These are phyloP conservation scores for Sclerospora graminicola DNA, from an alignment of 352 stramenopile genomes.

Conservation along the genomic window DNA sequence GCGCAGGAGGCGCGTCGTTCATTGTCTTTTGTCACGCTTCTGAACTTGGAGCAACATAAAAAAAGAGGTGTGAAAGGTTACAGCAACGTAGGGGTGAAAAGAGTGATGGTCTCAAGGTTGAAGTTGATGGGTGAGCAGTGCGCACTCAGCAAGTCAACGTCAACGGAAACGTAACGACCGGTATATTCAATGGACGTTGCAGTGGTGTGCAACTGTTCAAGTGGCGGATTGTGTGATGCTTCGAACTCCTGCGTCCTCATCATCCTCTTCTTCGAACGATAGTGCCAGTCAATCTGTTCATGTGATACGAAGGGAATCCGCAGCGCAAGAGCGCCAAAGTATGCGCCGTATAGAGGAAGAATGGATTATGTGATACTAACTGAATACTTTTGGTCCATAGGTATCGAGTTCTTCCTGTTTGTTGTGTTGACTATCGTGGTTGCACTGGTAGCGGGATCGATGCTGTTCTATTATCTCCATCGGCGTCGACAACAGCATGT, in stretches of 20 bases:
- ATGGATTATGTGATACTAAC: neutral
- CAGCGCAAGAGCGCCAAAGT: constrained; percentile 14
- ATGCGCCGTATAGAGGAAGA: neutral
- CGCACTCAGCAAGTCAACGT: neutral
- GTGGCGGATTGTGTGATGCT: neutral
- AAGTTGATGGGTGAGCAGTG: constrained; percentile 9
- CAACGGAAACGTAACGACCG: too few relatives aligned
- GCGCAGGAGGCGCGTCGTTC: constrained; percentile 3
- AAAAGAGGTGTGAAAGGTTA: neutral
- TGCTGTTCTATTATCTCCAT: constrained; percentile 59
- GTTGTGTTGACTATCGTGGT: constrained; percentile 63
- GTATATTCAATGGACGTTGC: neutral
- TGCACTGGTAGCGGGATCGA: constrained; percentile 21
- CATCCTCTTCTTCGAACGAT: neutral
- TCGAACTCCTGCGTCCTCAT: neutral
- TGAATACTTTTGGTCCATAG: constrained; percentile 5
- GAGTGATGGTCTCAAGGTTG: constrained; percentile 9
- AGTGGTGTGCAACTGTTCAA: neutral
- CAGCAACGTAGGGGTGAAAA: neutral
- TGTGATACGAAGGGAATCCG: constrained; percentile 1
- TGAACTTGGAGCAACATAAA: constrained; percentile 5
- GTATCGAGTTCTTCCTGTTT: constrained; percentile 58
- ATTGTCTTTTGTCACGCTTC: neutral
- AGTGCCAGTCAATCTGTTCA: constrained; percentile 5
- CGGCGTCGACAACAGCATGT: constrained; percentile 47